Conservation (phyloP, 2,329 filamentous ascomycete species). For the Colletotrichum siamense region DNA sequence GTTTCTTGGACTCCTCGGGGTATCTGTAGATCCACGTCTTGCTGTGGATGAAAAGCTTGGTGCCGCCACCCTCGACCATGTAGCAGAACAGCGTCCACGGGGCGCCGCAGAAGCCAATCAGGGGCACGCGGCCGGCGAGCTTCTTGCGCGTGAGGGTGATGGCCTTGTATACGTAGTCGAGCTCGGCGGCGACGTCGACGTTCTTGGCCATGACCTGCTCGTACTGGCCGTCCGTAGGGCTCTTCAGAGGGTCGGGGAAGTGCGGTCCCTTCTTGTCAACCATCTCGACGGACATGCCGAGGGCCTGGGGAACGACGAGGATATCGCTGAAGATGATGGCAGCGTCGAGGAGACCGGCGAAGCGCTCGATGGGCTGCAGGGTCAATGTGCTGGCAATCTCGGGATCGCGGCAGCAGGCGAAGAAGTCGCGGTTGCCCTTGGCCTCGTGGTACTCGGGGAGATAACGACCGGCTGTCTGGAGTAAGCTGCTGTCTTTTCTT, state of each 20-base stretch:
- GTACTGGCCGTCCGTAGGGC: constrained; percentile 85
- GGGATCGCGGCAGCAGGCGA: constrained; percentile 93
- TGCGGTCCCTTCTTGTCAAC: constrained; percentile 95
- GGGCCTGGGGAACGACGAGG: constrained; percentile 93
- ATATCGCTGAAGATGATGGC: constrained; percentile 99
- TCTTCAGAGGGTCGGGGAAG: constrained; percentile 84
- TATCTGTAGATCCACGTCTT: constrained; percentile 98
- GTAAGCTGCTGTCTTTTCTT: not conserved
- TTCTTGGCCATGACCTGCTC: constrained; percentile 74
- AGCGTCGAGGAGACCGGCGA: constrained; percentile 87
- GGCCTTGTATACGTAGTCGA: constrained; percentile 95
- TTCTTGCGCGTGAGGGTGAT: constrained; percentile 91
- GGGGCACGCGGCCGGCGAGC: constrained; percentile 83
- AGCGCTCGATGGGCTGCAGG: constrained; percentile 93
- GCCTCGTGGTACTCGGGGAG: constrained; percentile 97
- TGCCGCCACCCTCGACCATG: constrained; percentile 98
- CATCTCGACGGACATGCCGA: constrained; percentile 99
- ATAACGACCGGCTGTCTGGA: constrained; percentile 81
- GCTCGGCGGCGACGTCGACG: constrained; percentile 83
- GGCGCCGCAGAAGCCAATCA: constrained; percentile 96
- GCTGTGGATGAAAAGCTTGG: constrained; percentile 90
- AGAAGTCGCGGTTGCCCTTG: constrained; percentile 91
- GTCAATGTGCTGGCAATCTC: constrained; percentile 94
- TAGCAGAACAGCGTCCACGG: constrained; percentile 98
- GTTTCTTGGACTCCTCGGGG: constrained; percentile 75